Evolutionary conservation across 2,329 filamentous ascomycete species (phyloP).

Genomic region (Claviceps spartinae): DNA sequence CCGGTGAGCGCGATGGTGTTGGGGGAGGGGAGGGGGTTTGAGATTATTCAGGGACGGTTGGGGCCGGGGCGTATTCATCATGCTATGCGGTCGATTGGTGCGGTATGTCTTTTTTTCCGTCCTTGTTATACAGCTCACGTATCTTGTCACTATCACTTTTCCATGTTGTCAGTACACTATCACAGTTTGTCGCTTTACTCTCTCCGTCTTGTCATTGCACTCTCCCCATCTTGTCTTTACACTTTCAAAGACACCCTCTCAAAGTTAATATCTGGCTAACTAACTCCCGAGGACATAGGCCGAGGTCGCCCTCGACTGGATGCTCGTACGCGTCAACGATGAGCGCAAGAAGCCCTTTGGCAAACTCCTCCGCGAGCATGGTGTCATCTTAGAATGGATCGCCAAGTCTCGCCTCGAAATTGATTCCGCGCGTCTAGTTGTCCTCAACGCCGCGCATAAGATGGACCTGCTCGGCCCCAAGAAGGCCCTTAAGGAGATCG

Average conservation of each 20-base stretch:
- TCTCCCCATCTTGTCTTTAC: too few species aligned
- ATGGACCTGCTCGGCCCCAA: constrained; percentile 88
- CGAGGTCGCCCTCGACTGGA: constrained; percentile 85
- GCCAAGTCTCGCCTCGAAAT: constrained; percentile 88
- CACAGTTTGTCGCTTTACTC: not conserved
- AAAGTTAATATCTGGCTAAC: not conserved
- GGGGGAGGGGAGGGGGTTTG: constrained; percentile 86
- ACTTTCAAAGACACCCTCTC: too few species aligned
- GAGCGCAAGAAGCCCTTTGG: constrained; percentile 82
- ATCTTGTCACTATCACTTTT: too few species aligned
- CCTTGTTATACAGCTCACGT: too few species aligned
- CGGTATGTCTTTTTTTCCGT: constrained; percentile 32
- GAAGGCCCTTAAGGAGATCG: constrained; percentile 81
- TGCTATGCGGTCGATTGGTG: constrained; percentile 88
- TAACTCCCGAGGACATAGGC: constrained; percentile 32
- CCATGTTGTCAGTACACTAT: not conserved
- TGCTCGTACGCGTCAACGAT: constrained; percentile 91
- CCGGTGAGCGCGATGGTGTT: constrained; percentile 75
- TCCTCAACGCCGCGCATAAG: constrained; percentile 87
- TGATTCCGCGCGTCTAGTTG: constrained; percentile 75
- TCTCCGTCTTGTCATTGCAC: not conserved
- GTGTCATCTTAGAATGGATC: constrained; percentile 89
- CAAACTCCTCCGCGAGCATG: constrained; percentile 74
- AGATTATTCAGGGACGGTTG: constrained; percentile 94
- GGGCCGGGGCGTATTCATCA: constrained; percentile 96